Percentiles rank a stretch among this genome's conserved stretches.
Conservation (phyloP, 768 basidiomycete species). For the Xerocomus potaroensis region DNA sequence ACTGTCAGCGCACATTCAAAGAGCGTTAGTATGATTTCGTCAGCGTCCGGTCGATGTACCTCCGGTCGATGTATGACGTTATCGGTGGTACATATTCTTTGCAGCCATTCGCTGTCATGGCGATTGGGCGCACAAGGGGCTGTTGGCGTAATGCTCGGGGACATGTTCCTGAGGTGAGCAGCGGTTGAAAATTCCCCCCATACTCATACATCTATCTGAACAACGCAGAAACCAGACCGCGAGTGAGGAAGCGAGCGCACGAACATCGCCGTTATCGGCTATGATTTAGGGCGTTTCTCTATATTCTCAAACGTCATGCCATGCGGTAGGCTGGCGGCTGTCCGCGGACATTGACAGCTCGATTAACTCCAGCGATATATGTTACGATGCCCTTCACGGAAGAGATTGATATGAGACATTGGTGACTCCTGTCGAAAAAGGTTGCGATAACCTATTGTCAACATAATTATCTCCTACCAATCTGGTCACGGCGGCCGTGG, state of each 20-base stretch:
- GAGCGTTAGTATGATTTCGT: not conserved
- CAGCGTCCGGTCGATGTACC: not conserved
- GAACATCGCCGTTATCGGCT: too few relatives aligned
- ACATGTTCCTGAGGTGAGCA: not conserved
- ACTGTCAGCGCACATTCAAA: not conserved
- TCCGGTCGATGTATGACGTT: too few relatives aligned
- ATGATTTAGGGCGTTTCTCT: too few relatives aligned
- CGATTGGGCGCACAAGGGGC: not conserved
- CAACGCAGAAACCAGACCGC: too few relatives aligned
- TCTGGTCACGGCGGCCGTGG: not conserved
- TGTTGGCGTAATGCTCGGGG: not conserved
- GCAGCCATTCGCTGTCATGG: not conserved
- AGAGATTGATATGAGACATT: not conserved
- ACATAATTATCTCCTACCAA: not conserved
- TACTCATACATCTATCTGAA: not conserved
- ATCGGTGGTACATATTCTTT: too few relatives aligned
- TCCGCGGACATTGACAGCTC: not conserved
- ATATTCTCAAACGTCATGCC: not conserved
- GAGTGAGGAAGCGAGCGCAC: too few relatives aligned
- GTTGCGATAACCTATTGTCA: not conserved
- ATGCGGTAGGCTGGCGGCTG: not conserved
- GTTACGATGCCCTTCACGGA: not conserved
- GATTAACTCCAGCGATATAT: not conserved
- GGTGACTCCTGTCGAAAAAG: not conserved
- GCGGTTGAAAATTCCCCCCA: not conserved